Conservation (phyloP, 2,329 filamentous ascomycete genomes). For the Penicillium sp. region DNA sequence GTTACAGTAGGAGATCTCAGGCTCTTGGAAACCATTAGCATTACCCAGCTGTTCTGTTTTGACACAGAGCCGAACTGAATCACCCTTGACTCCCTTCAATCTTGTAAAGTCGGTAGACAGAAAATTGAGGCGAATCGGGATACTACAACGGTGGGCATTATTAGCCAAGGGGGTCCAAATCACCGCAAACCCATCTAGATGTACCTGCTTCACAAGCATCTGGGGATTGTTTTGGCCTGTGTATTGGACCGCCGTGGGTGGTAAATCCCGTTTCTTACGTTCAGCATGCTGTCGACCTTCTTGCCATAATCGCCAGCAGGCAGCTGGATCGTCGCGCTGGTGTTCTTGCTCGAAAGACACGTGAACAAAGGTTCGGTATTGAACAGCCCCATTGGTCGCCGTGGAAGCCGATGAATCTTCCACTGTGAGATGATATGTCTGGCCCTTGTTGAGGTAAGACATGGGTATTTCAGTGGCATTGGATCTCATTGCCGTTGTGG, state of each 20-base stretch:
- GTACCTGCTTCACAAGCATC: neutral
- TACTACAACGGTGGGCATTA: neutral
- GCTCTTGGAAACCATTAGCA: conserved; percentile 85
- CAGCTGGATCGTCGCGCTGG: neutral
- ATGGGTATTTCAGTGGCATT: neutral
- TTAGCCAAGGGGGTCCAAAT: neutral
- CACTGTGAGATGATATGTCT: neutral
- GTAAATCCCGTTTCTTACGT: neutral
- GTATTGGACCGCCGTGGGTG: neutral
- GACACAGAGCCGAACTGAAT: conserved; percentile 55
- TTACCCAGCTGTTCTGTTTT: conserved; percentile 32
- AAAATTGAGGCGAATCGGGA: conserved; percentile 82
- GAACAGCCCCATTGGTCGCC: neutral
- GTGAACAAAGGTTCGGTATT: neutral
- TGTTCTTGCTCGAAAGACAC: neutral
- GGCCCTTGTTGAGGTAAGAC: neutral
- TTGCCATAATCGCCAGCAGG: neutral
- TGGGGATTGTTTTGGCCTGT: neutral
- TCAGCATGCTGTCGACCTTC: neutral
- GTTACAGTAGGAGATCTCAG: conserved; percentile 76
- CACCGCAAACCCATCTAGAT: neutral
- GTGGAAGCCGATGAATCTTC: neutral
- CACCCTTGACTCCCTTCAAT: conserved; percentile 93
- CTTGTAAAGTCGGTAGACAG: conserved; percentile 95
- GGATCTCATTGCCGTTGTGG: neutral